A percentile compares a stretch with the other conserved stretches of the same genome.
Evolutionary conservation across 495 filamentous ascomycete species (phyloP).

Genomic region (Aeminium ludgeri): DNA sequence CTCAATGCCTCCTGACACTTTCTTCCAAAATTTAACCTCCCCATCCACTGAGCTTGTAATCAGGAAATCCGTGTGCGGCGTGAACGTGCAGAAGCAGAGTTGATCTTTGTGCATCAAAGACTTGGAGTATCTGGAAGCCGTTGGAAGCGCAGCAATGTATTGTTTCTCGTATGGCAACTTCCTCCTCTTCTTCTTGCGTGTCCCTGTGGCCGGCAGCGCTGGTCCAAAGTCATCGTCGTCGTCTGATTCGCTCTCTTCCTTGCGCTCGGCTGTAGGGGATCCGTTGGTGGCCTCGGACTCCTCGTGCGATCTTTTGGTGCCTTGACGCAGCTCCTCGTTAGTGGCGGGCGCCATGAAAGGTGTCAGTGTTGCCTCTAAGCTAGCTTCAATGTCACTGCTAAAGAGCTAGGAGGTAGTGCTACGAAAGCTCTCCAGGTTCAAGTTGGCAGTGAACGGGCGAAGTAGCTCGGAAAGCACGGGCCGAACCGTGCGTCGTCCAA

Average conservation of each 20-base stretch:
- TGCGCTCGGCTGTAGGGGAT: not conserved
- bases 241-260: slow-evolving; percentile 32
- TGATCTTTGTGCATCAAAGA: slow-evolving; percentile 98
- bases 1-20: slow-evolving; percentile 73
- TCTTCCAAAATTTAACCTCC: slow-evolving; percentile 98
- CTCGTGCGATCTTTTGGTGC: slow-evolving; percentile 10
- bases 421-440: not conserved
- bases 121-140: slow-evolving; percentile 71
- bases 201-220: slow-evolving; percentile 49
- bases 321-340: slow-evolving; percentile 1
- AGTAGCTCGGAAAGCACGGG: too few species aligned
- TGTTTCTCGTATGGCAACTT: slow-evolving; percentile 88
- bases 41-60: slow-evolving; percentile 89
- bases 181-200: slow-evolving; percentile 70
- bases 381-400: too few species aligned
- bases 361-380: too few species aligned
- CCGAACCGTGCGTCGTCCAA: too few species aligned
- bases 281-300: slow-evolving; percentile 3
- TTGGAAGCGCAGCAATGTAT: slow-evolving; percentile 78
- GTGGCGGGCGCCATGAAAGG: slow-evolving; percentile 5
- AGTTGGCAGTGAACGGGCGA: not conserved
- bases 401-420: too few species aligned
- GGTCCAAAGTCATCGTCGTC: slow-evolving; percentile 93
- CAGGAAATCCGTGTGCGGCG: slow-evolving; percentile 79
- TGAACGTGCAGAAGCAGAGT: slow-evolving; percentile 67